These are phyloP conservation scores for Litsea cubeba DNA, from an alignment of 164 flowering plant genomes.

Conservation along the genomic window DNA sequence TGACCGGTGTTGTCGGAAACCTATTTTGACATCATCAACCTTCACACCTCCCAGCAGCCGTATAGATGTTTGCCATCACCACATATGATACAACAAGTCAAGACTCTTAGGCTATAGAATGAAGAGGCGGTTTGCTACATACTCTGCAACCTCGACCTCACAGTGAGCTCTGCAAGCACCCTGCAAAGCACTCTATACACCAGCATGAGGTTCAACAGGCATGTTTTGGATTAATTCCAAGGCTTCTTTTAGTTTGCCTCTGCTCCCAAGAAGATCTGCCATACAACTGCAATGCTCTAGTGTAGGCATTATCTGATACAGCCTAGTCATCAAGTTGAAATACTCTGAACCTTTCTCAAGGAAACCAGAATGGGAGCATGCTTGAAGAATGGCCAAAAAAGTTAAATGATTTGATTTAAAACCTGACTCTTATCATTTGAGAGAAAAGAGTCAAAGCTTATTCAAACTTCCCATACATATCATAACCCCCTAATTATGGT, in stretches of 20 bases:
- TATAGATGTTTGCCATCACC: slow-evolving; percentile 63
- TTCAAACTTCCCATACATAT: slow-evolving; percentile 34
- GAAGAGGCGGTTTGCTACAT: slow-evolving; percentile 35
- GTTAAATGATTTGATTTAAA: slow-evolving; percentile 52
- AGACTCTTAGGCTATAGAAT: slow-evolving; percentile 40
- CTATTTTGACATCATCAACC: no score
- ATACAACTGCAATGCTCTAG: slow-evolving; percentile 58
- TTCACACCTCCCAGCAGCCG: slow-evolving; percentile 46
- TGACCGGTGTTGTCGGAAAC: no score
- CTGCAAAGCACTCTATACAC: slow-evolving; percentile 56
- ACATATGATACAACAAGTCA: slow-evolving; percentile 37
- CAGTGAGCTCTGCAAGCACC: slow-evolving; percentile 51
- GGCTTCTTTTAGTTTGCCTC: slow-evolving; percentile 54
- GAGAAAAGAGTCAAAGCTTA: slow-evolving; percentile 42
- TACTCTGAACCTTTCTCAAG: slow-evolving; percentile 47
- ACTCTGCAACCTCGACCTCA: slow-evolving; percentile 37
- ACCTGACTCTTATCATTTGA: slow-evolving; percentile 33
- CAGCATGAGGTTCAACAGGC: slow-evolving; percentile 53
- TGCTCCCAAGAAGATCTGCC: slow-evolving; percentile 59
- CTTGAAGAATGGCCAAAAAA: slow-evolving; percentile 61
- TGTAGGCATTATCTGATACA: slow-evolving; percentile 35
- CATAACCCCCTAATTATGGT: slow-evolving; percentile 52
- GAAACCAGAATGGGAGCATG: slow-evolving; percentile 55
- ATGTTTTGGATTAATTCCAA: slow-evolving; percentile 41
- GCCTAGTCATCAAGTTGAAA: slow-evolving; percentile 41